Percentiles rank a stretch among this genome's conserved stretches.
These are phyloP conservation scores for Fraxinus americana DNA, from an alignment of 257 asterid genomes.

Conservation along the genomic window DNA sequence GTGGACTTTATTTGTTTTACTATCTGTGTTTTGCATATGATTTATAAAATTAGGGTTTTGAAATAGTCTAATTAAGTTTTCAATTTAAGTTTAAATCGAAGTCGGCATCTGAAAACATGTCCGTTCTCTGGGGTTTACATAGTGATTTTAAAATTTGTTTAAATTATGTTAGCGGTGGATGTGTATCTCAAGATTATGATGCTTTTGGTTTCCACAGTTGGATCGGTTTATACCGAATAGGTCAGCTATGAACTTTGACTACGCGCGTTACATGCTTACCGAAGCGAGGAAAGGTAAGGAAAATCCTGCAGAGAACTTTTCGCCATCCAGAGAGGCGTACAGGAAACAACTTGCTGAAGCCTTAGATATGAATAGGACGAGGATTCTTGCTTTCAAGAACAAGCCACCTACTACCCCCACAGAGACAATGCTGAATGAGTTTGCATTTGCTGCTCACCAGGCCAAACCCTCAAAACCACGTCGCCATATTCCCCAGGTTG, in stretches of 20 bases:
- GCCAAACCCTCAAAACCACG: slow-evolving; percentile 63
- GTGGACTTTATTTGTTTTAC: neutral
- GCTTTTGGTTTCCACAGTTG: slow-evolving; percentile 51
- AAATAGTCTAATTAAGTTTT: slow-evolving; percentile 2
- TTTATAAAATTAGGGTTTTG: slow-evolving; percentile 13
- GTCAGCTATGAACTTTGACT: slow-evolving; percentile 92
- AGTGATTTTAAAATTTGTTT: neutral
- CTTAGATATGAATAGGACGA: slow-evolving; percentile 81
- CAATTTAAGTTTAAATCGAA: neutral
- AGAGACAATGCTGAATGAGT: slow-evolving; percentile 54
- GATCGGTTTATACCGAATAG: slow-evolving; percentile 97
- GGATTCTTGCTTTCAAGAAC: slow-evolving; percentile 89
- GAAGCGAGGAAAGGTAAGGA: slow-evolving; percentile 88
- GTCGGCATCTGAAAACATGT: neutral
- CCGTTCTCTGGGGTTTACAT: slow-evolving; percentile 1
- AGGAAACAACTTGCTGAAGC: slow-evolving; percentile 83
- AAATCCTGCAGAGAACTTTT: slow-evolving; percentile 59
- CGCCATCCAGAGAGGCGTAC: slow-evolving; percentile 87
- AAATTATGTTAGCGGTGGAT: neutral
- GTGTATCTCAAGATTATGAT: slow-evolving; percentile 6
- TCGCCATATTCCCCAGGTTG: slow-evolving; percentile 89
- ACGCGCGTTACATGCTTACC: slow-evolving; percentile 86
- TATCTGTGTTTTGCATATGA: neutral
- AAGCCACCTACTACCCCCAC: slow-evolving; percentile 77
- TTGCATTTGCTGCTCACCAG: slow-evolving; percentile 50